Percentiles rank a stretch among this genome's conserved stretches.
phyloP scores from a whole-genome alignment of 495 filamentous ascomycete genomes.

The Mytilinidion resinicola region DNA sequence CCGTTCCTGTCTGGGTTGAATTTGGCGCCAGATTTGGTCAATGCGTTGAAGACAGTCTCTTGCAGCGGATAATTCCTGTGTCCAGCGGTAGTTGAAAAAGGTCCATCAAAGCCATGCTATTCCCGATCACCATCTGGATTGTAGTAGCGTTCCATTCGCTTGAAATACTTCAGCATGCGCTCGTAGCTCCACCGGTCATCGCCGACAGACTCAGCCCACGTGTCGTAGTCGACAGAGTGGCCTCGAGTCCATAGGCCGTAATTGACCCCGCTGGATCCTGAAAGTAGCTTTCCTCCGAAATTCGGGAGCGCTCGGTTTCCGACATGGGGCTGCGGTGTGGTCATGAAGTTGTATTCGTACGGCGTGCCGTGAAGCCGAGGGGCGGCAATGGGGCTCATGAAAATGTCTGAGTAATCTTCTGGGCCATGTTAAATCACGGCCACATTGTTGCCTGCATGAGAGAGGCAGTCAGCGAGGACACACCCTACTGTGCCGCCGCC shows the following conservation, averaged over 20 bases:
- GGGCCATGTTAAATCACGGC: background rate
- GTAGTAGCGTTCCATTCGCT: slow-evolving; percentile 14
- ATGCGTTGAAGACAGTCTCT: background rate
- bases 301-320: slow-evolving; percentile 2
- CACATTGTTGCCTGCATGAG: background rate
- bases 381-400: background rate
- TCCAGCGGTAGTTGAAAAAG: slow-evolving; percentile 22
- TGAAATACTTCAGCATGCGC: slow-evolving; percentile 33
- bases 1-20: slow-evolving; percentile 1
- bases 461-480: slow-evolving; percentile 5
- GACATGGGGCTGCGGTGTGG: background rate
- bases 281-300: slow-evolving; percentile 47
- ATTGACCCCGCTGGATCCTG: slow-evolving; percentile 57
- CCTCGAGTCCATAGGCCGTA: slow-evolving; percentile 55
- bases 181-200: slow-evolving; percentile 49
- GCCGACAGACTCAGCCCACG: slow-evolving; percentile 40
- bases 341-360: slow-evolving; percentile 2
- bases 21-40: background rate
- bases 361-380: background rate
- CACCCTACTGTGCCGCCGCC: slow-evolving; percentile 15
- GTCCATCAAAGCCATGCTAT: slow-evolving; percentile 31
- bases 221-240: slow-evolving; percentile 52
- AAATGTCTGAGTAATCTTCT: background rate
- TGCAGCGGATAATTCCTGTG: slow-evolving; percentile 32
- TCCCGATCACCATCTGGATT: slow-evolving; percentile 16